Evolutionary conservation across 1,139 yeast species (phyloP), one percentile per base, ranked within the genome.

Genomic region (Protomyces gravidus): DNA sequence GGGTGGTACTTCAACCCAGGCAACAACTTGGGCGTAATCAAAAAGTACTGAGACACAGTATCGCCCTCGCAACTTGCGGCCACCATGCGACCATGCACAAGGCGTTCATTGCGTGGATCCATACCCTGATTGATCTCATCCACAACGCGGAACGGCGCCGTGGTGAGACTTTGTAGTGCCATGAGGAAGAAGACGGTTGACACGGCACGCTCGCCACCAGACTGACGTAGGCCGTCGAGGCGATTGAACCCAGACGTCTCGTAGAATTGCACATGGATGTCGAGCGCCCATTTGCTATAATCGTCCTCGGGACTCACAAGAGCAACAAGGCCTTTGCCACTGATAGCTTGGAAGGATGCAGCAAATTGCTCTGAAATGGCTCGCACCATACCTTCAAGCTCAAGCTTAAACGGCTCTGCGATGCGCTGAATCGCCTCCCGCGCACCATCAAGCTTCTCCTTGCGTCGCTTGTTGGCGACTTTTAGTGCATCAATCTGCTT

Each of bases 101-200:
- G 79, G 64, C 94, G 81, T 72, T 94, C 98, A 69, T 92, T 92
- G 63, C 81, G 81, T 6, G 95, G 89, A 73, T 94, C 99, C 97
- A 94, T 90, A 65, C 98, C 99, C 74, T 94, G 99, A 71, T 94
- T 94, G 65, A 94, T 94, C 75, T 94, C 99, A 72, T 94, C 99
- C 5, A 94, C 97, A 2, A 92, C 92, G 68, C 97, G 77, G 69
- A 94, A 89, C 7, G 98, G 98, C 0, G 97, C 89, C 45, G 80
- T 80, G 0, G 97, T 85, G 62, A 88, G 77, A n/a, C 90, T 92
- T 73, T 94, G 99, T 63, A 94, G 74, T 0, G 97, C 85, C 79
- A 94, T 87, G 67, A 94, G 80, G 69, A 86, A 94, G 62, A 89
- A 81, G 6, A 92, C 90, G 0, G 98, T 94, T 0, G 97, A 85